Evolutionary conservation across 306 rosid genomes (phyloP).

Genomic region (Dryas drummondii): DNA sequence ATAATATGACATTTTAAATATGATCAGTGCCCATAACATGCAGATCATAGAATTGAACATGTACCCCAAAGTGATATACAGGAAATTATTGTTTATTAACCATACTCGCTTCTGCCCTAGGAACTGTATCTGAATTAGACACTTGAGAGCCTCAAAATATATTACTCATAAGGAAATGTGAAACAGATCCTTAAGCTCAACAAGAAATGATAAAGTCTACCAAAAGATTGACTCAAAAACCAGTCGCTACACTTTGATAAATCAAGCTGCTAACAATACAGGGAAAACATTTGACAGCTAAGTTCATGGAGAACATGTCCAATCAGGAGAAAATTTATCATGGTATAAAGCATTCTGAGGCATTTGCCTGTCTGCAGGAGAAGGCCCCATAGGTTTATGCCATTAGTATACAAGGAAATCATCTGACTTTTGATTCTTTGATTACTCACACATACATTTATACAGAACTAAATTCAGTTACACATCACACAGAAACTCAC

Average conservation of each 20-base stretch:
- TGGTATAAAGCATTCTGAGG: background rate
- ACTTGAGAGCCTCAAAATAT: background rate
- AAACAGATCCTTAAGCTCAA: background rate
- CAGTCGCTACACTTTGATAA: background rate
- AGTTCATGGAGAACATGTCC: background rate
- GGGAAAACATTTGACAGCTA: background rate
- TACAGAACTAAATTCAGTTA: background rate
- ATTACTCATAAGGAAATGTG: slow-evolving; percentile 1
- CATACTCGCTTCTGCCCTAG: background rate
- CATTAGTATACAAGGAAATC: background rate
- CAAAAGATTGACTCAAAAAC: background rate
- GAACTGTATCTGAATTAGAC: background rate
- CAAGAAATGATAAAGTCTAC: slow-evolving; percentile 3
- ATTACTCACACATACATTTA: background rate
- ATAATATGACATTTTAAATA: background rate
- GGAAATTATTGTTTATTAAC: background rate
- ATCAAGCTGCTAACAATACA: slow-evolving; percentile 10
- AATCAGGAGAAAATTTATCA: background rate
- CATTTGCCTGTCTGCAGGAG: background rate
- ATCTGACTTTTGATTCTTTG: background rate
- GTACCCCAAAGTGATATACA: background rate
- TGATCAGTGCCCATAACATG: background rate
- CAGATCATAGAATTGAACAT: background rate
- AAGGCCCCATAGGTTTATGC: background rate
- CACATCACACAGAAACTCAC: background rate